Conservation (phyloP, 805 yeast species). For the Metschnikowia bowlesiae region DNA sequence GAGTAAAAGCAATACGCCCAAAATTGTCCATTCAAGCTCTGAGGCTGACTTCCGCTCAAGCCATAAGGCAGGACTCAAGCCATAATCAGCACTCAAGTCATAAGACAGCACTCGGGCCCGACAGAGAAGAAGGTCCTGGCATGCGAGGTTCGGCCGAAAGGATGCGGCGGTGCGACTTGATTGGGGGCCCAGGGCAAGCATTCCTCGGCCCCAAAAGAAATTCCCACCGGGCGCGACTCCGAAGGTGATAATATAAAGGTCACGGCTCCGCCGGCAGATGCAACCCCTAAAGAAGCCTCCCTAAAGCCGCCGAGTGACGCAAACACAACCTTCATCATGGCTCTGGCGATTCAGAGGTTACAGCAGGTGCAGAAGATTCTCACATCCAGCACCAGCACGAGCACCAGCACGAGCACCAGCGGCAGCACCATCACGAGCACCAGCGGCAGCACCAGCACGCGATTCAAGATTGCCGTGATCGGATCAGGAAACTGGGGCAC, state of each 20-base stretch:
- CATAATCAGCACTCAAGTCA: too few relatives aligned
- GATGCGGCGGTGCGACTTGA: background rate
- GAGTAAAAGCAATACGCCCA: too few relatives aligned
- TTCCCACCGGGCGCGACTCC: background rate
- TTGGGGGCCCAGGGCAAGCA: background rate
- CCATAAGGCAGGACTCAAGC: too few relatives aligned
- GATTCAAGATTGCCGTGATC: conserved; percentile 43
- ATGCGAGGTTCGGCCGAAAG: conserved; percentile 2
- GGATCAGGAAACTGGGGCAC: conserved; percentile 99
- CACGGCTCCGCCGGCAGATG: background rate
- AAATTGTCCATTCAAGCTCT: too few relatives aligned
- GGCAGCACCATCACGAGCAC: conserved; percentile 6
- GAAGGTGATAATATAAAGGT: background rate
- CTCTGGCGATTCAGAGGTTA: conserved; percentile 16
- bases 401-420: conserved; percentile 6
- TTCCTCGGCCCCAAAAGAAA: background rate
- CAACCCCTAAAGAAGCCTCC: background rate
- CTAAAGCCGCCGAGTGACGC: background rate
- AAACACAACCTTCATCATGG: conserved; percentile 3
- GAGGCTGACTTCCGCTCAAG: too few relatives aligned
- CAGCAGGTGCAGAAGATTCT: conserved; percentile 17
- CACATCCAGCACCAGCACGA: conserved; percentile 11
- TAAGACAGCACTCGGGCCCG: too few relatives aligned
- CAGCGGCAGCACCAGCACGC: conserved; percentile 13
- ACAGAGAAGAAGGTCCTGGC: too few relatives aligned